Evolutionary conservation across 2,329 filamentous ascomycete species (phyloP).

Genomic region (Diaporthe capsici): DNA sequence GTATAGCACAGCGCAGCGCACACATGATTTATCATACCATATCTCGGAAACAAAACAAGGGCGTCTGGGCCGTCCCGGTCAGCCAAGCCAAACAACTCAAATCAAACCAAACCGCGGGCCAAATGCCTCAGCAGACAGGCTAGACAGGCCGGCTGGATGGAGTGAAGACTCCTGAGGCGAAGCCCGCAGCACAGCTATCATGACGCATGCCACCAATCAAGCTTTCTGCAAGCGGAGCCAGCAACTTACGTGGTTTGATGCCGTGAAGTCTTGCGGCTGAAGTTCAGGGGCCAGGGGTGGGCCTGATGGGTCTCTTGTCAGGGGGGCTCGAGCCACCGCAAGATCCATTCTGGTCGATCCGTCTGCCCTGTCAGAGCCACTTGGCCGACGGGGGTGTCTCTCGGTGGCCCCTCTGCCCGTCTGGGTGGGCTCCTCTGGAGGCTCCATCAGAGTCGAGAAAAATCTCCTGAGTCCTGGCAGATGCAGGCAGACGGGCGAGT

Average conservation of each 20-base stretch:
- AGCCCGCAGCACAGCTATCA: constrained; percentile 5
- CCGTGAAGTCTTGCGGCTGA: constrained; percentile 40
- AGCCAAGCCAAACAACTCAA: constrained; percentile 13
- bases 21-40: constrained; percentile 20
- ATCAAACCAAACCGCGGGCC: not conserved
- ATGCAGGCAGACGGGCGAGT: constrained; percentile 21
- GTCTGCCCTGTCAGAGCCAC: constrained; percentile 32
- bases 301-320: constrained; percentile 35
- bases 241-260: constrained; percentile 30
- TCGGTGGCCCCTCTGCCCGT: not conserved
- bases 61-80: not conserved
- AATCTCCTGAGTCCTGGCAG: constrained; percentile 32
- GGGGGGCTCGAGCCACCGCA: constrained; percentile 37
- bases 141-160: not conserved
- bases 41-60: constrained; percentile 1
- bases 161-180: constrained; percentile 16
- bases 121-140: constrained; percentile 6
- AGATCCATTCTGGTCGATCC: constrained; percentile 34
- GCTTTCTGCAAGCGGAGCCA: constrained; percentile 25
- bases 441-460: constrained; percentile 24
- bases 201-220: constrained; percentile 30
- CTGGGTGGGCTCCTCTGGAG: constrained; percentile 8
- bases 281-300: constrained; percentile 37
- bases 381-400: constrained; percentile 25
- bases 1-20: not conserved